Base-by-base conservation (phyloP, 2,329 filamentous ascomycete genomes). In the Fusarium burgessii region DNA sequence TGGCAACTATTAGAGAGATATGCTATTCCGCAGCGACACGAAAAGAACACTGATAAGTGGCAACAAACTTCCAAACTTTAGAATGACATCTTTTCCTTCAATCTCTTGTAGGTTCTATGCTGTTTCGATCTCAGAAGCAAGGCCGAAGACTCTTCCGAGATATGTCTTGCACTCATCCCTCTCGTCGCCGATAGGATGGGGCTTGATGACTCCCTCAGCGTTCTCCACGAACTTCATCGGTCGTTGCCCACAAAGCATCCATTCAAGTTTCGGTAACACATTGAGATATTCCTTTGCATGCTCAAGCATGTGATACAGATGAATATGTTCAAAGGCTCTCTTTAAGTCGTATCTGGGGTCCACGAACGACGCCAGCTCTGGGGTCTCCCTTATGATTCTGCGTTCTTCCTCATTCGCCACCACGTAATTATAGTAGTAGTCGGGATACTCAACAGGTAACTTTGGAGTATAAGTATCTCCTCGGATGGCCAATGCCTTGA, bases 301-400 rank as follows among this genome's bases (percentile, higher is more conserved):
- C 18, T 23, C n/a, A 27, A 71, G 58, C 67, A 71, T 73, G 35
- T 58, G 66, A 23, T 71, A 70, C 17, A 64, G 17, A 63, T 72
- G 69, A 3, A 41, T 63, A 4, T 49, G 52, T 27, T 64, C 46
- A 66, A 63, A 73, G 5, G 15, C 17, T 13, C 20, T 6, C 0
- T 3, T 18, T 27, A 7, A 5, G 27, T 23, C 6, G 13, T 1
- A 4, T 20, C 11, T 5, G 5, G 4, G 6, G 13, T 6, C 8
- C 0, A 15, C 47, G 32, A 36, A 50, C 0, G 15, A 7, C 7
- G 3, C 32, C 15, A 50, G 47, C n/a, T 36, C 32, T 3, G 47
- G 47, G 29, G 35, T 15, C 13, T 50, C 47, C 7, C 18, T 8
- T 3, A 32, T 20, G 2, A 20, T 50, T 12, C 15, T 13, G 4